These are phyloP conservation scores for Ceratonia siliqua DNA, from an alignment of 306 rosid species.

Conservation along the genomic window DNA sequence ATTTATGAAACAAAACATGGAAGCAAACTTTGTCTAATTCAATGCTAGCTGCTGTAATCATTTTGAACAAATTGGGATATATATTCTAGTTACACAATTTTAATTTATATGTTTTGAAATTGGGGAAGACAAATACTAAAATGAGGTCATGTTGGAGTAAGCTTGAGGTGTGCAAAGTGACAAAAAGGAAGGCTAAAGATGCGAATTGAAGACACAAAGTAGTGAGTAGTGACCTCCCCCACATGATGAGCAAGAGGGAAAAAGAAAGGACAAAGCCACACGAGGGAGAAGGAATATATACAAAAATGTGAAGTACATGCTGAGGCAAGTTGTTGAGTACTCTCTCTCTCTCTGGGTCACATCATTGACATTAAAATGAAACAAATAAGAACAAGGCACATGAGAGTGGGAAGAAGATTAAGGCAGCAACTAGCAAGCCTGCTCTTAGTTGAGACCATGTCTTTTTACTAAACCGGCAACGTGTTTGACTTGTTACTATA, in stretches of 20 bases:
- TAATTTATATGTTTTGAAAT: not conserved
- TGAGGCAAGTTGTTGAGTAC: conserved; percentile 25
- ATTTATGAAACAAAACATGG: conserved; percentile 19
- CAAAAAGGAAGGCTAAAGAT: conserved; percentile 29
- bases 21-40: not conserved
- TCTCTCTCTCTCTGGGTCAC: not conserved
- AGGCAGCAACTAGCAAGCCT: not conserved
- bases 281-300: conserved; percentile 28
- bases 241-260: conserved; percentile 31
- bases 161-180: conserved; percentile 63
- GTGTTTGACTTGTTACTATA: conserved; percentile 25
- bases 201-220: conserved; percentile 49
- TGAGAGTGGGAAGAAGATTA: conserved; percentile 1
- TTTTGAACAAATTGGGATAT: not conserved
- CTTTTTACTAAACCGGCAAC: conserved; percentile 33
- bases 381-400: conserved; percentile 17
- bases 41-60: not conserved
- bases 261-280: conserved; percentile 37
- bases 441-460: conserved; percentile 17
- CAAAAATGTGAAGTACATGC: conserved; percentile 17
- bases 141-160: conserved; percentile 68
- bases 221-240: conserved; percentile 66
- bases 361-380: conserved; percentile 24
- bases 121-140: not conserved
- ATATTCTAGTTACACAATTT: not conserved